Evolutionary conservation across 257 asterid species (phyloP), one percentile per base, ranked within the genome.

Genomic region (Penstemon barbatus): DNA sequence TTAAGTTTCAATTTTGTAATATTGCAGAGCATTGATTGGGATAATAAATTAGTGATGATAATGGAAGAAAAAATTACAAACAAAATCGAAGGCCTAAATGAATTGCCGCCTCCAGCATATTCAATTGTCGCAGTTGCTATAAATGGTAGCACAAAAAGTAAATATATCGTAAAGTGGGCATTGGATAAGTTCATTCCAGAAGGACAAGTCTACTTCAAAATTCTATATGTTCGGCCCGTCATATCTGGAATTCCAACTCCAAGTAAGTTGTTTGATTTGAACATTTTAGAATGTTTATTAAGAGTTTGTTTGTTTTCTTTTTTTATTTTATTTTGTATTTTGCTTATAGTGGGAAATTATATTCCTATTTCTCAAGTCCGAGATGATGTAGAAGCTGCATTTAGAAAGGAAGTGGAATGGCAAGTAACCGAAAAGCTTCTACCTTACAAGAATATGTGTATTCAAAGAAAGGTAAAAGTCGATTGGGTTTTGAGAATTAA

Each of bases 121-220:
- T 48, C 84, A 33, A 79, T 79, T 33, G 82, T 74, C 50, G 90
- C 84, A 4, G 71, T 92, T 61, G 97, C 95, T 61, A 65, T 90
- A 8, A 88, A 76, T 73, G 90, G 88, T 65, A 84, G 82, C 60
- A 80, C 49, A 69, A 86, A 80, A 57, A 75, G 87, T 85, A 85
- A 86, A 78, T 51, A 70, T 70, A 80, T 84, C 15, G 67, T 92
- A 42, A 84, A 65, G 19, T 92, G 97, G 98, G 98, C 98, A n/a
- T 71, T 92, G 78, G 97, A 92, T 7, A 92, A 90, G 68, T 88
- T 92, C 70, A 85, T 84, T n/a, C 84, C 87, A n/a, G 92, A 92
- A 75, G 92, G 90, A 56, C 63, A 66, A 53, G 61, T 80, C 69
- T 67, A 63, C 81, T 86, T 90, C 89, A 86, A 45, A 71, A 63